Conservation (phyloP, 148 eudicot genomes). For the Linanthus parryae region DNA sequence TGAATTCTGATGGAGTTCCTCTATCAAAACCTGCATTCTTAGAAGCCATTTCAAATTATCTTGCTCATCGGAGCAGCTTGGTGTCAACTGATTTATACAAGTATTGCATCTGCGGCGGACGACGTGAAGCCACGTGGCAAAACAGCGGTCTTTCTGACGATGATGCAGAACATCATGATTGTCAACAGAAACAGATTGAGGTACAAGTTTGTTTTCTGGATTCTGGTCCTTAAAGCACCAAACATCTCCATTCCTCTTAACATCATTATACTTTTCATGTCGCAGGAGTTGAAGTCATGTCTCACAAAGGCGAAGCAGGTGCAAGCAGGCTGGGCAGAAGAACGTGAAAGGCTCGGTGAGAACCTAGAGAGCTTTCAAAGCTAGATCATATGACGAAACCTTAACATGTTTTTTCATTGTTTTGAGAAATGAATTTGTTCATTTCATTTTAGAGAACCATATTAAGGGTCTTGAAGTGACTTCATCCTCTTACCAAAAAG, state of each 20-base stretch:
- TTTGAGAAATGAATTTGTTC: no score
- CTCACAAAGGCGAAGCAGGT: slow-evolving; percentile 40
- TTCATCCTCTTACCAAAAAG: slow-evolving; percentile 82
- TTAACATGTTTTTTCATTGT: no score
- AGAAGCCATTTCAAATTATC: slow-evolving; percentile 58
- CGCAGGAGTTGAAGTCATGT: slow-evolving; percentile 58
- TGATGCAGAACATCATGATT: slow-evolving; percentile 31
- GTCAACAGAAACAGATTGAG: slow-evolving; percentile 65
- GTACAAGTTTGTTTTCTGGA: no score
- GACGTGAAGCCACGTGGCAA: slow-evolving; percentile 20
- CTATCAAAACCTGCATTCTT: slow-evolving; percentile 54
- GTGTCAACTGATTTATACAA: slow-evolving; percentile 43
- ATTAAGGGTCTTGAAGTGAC: slow-evolving; percentile 69
- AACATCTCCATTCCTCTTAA: background rate
- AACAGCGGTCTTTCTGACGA: slow-evolving; percentile 15
- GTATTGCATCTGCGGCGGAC: slow-evolving; percentile 74
- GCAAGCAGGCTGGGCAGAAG: slow-evolving; percentile 64
- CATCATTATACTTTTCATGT: background rate
- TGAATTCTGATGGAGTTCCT: slow-evolving; percentile 38
- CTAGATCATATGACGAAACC: no score
- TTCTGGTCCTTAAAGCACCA: no score
- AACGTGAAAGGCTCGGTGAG: slow-evolving; percentile 64
- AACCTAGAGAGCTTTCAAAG: background rate
- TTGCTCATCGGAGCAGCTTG: slow-evolving; percentile 38
- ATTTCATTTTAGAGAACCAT: slow-evolving; percentile 49